Conservation (phyloP, 192 early-diverging fungal species). For the Backusella parvicylindrica region DNA sequence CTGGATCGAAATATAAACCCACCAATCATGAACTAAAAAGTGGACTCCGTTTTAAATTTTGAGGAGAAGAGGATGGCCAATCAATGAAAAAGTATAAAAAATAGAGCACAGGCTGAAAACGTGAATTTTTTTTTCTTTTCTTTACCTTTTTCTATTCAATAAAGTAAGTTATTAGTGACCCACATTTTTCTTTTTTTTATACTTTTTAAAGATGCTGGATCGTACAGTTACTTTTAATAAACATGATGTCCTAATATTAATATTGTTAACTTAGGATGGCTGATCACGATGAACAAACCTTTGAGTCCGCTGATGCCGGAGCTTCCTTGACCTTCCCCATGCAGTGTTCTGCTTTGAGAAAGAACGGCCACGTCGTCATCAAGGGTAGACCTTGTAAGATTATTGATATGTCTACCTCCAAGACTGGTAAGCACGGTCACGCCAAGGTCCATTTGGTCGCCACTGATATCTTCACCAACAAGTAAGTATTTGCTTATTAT, state of each 20-base stretch:
- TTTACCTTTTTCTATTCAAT: background rate
- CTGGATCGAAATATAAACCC: background rate
- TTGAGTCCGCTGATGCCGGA: slow-evolving; percentile 74
- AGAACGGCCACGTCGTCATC: slow-evolving; percentile 96
- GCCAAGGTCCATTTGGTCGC: slow-evolving; percentile 97
- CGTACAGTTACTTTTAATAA: background rate
- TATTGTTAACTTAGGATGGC: slow-evolving; percentile 35
- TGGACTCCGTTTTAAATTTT: slow-evolving; percentile 5
- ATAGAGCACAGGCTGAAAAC: background rate
- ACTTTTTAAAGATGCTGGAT: background rate
- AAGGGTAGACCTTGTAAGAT: slow-evolving; percentile 99
- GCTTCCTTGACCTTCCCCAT: slow-evolving; percentile 95
- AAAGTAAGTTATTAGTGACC: background rate
- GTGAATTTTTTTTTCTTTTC: background rate
- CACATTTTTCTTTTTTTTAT: background rate
- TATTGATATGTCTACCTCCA: slow-evolving; percentile 99
- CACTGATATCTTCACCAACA: slow-evolving; percentile 96
- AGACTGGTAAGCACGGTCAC: slow-evolving; percentile 99
- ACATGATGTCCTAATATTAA: background rate
- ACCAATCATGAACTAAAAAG: background rate
- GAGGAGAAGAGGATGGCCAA: background rate
- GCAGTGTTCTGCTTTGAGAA: slow-evolving; percentile 99
- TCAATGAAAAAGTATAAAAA: slow-evolving; percentile 1
- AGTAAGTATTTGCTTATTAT: slow-evolving; percentile 36
- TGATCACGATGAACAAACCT: slow-evolving; percentile 69